Conservation (phyloP, 768 basidiomycete genomes). For the Lyophyllum shimeji region DNA sequence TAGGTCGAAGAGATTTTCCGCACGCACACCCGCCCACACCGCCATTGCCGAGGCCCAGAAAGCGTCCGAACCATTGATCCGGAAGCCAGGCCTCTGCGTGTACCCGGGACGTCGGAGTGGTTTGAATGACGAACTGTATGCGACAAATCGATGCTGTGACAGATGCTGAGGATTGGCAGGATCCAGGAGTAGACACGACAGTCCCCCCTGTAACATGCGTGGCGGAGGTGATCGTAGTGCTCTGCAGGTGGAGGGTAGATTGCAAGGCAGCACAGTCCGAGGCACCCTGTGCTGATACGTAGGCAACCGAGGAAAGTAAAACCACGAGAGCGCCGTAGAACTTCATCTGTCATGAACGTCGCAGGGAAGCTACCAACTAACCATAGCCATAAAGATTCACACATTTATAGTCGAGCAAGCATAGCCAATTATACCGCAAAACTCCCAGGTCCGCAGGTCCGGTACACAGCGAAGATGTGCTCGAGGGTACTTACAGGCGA, state of each 20-base stretch:
- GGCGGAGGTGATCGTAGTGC: neutral
- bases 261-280: neutral
- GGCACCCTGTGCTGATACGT: neutral
- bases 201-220: neutral
- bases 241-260: neutral
- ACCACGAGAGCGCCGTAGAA: too few species aligned
- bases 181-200: neutral
- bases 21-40: neutral
- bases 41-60: neutral
- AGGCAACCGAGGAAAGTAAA: too few species aligned
- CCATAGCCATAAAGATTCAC: too few species aligned
- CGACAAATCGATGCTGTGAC: neutral
- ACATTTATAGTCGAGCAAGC: too few species aligned
- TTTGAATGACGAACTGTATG: conserved; percentile 1
- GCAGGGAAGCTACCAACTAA: too few species aligned
- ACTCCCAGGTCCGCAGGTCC: too few species aligned
- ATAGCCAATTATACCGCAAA: too few species aligned
- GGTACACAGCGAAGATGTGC: too few species aligned
- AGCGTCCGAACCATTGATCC: neutral
- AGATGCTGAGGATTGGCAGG: neutral
- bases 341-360: too few species aligned
- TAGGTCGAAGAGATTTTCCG: neutral
- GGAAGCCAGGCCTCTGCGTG: neutral
- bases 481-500: too few species aligned
- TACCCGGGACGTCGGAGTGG: neutral